Base-by-base conservation (phyloP, 148 eudicot species). In the Chenopodium album region DNA sequence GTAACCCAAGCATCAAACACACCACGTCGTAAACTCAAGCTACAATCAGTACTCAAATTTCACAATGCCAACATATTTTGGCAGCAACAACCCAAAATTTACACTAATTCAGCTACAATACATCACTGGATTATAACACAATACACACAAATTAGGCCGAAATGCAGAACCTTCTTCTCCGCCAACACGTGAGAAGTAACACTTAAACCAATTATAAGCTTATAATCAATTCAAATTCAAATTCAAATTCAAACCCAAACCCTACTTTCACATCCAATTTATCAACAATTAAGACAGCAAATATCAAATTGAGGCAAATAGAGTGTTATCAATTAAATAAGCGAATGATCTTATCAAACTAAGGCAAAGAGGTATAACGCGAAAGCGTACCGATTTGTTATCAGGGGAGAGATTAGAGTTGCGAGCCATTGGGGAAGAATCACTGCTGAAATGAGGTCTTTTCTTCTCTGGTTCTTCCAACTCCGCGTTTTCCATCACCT, bases 341-440 rank as follows among this genome's bases (percentile, higher is more conserved):
- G 32, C 46, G 44, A 47, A 32, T 32, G 10, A 71, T 71, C 60
- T 46, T 26, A 76, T 60, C 37, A 31, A 54, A 75, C 19, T 54
- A 5, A 78, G 12, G 22, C 52, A 9, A 31, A 9, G 9, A 34
- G 32, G 20, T 19, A 41, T 5, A 7, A 65, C 52, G 66, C 37
- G 56, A 13, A 28, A 13, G 79, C 29, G 19, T 85, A 94, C 95
- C 84, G 93, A 79, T 79, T 86, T 84, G 73, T 90, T 87, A 76
- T 92, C 90, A 63, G 90, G 91, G 81, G 94, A 82, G 82, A 91
- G 62, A 48, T 82, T 52, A 62, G 96, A 87, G 79, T 90, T 88
- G 70, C 96, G 98, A 73, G 98, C 95, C 95, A 92, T 93, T 11
- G 87, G 50, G 6, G 84, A 86, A 76, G 91, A 66, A 34, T 47